A percentile compares a stretch with the other conserved stretches of the same genome.
Conservation (phyloP, 2,329 filamentous ascomycete species). For the Zymoseptoria passerinii region DNA sequence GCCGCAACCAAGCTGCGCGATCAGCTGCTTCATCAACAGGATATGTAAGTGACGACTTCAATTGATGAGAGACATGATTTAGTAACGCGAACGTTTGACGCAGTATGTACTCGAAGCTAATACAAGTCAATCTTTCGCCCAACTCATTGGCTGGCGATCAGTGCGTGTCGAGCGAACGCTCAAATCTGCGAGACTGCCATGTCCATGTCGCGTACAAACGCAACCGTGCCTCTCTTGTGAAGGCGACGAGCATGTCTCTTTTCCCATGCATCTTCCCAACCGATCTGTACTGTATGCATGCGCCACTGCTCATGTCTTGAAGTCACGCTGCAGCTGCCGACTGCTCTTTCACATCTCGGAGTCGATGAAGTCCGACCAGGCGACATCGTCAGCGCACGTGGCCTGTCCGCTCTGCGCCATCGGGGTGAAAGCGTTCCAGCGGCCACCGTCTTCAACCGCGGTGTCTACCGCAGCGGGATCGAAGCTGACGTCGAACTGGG, state of each 20-base stretch:
- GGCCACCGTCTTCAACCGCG: constrained; percentile 3
- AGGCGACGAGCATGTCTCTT: not conserved
- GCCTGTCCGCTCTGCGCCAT: not conserved
- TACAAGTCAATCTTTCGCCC: not conserved
- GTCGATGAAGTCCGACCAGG: not conserved
- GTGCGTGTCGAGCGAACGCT: not conserved
- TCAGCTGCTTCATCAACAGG: not conserved
- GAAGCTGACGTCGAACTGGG: constrained; percentile 14
- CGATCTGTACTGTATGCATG: not conserved
- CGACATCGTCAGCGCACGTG: not conserved
- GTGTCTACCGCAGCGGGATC: constrained; percentile 11
- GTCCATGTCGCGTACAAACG: not conserved
- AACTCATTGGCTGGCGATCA: not conserved
- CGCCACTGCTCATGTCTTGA: not conserved
- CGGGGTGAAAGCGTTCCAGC: constrained; percentile 7
- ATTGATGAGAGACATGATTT: not conserved
- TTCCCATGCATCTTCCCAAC: not conserved
- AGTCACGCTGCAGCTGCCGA: constrained; percentile 1
- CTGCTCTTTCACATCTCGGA: not conserved
- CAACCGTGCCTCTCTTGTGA: not conserved
- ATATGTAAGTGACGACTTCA: not conserved
- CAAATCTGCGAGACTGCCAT: not conserved
- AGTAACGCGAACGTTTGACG: not conserved
- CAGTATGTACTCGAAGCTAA: not conserved
- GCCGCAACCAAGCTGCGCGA: not conserved